Conservation (phyloP, 345 rosid genomes). For the Pelargonium nanum region DNA sequence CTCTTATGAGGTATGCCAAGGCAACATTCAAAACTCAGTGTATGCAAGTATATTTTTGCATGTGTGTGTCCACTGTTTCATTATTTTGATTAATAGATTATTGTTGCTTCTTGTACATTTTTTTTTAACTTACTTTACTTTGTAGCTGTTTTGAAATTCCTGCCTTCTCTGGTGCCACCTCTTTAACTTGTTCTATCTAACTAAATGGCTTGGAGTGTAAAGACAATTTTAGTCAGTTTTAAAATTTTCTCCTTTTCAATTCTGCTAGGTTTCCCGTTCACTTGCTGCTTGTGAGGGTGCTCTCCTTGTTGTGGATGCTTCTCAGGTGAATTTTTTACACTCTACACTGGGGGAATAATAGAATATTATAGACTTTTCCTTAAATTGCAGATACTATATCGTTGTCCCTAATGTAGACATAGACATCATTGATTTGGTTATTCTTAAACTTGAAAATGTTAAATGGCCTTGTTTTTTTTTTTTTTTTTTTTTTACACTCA, state of each 20-base stretch:
- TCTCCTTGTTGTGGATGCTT: constrained; percentile 96
- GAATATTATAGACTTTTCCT: too few relatives aligned
- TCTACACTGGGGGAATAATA: not conserved
- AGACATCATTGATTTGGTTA: not conserved
- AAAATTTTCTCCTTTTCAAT: not conserved
- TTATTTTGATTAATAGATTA: not conserved
- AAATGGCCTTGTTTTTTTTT: too few relatives aligned
- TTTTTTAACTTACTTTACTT: too few relatives aligned
- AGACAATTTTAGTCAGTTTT: not conserved
- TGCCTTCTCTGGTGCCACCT: not conserved
- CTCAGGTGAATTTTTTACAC: constrained; percentile 54
- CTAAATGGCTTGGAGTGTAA: not conserved
- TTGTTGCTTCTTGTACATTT: not conserved
- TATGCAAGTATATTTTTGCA: not conserved
- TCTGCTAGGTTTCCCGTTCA: constrained; percentile 79
- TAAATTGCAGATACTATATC: too few relatives aligned
- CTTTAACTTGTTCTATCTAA: not conserved
- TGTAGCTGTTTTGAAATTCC: not conserved
- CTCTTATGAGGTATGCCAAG: constrained; percentile 71
- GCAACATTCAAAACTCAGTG: not conserved
- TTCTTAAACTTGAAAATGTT: not conserved
- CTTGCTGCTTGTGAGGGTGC: constrained; percentile 99
- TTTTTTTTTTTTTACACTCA: too few relatives aligned
- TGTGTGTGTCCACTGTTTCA: not conserved
- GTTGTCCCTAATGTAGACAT: too few relatives aligned